phyloP scores from a whole-genome alignment of 225 moss, liverwort and hornwort species.

The Polytrichum formosum region DNA sequence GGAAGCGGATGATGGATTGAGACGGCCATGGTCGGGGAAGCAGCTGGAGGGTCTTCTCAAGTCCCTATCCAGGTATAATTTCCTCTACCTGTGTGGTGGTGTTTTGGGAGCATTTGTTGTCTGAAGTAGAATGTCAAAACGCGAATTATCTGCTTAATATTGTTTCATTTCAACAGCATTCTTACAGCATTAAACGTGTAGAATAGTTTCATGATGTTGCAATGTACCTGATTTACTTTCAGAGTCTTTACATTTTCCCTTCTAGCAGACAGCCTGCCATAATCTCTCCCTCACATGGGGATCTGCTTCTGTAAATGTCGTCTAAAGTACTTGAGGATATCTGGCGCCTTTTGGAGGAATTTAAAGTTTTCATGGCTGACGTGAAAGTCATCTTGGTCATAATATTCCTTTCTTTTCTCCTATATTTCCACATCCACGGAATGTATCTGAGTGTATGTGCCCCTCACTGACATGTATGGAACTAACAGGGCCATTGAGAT shows the following conservation, averaged over 20 bases:
- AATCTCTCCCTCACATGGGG: no score
- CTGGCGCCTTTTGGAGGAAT: no score
- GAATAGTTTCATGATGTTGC: not conserved
- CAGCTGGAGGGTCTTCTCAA: constrained; percentile 47
- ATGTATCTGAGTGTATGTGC: not conserved
- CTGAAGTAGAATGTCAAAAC: no score
- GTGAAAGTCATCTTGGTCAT: not conserved
- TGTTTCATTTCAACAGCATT: not conserved
- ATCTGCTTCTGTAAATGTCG: no score
- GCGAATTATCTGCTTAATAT: not conserved
- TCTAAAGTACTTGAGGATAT: no score
- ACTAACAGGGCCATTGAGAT: constrained; percentile 52
- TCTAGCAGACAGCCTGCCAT: no score
- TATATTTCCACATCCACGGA: not conserved
- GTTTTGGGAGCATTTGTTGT: no score
- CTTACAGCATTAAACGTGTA: not conserved
- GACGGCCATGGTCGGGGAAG: constrained; percentile 57
- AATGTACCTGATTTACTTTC: not conserved
- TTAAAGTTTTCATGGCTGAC: no score
- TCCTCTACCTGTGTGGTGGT: not conserved
- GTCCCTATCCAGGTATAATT: constrained; percentile 38
- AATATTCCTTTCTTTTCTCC: not conserved
- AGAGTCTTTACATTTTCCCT: not conserved
- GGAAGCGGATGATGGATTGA: constrained; percentile 14
- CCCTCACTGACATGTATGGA: not conserved